Percentiles rank a stretch among this genome's conserved stretches.
phyloP scores from a whole-genome alignment of 2,329 filamentous ascomycete species.

The Hypoxylon sp. region DNA sequence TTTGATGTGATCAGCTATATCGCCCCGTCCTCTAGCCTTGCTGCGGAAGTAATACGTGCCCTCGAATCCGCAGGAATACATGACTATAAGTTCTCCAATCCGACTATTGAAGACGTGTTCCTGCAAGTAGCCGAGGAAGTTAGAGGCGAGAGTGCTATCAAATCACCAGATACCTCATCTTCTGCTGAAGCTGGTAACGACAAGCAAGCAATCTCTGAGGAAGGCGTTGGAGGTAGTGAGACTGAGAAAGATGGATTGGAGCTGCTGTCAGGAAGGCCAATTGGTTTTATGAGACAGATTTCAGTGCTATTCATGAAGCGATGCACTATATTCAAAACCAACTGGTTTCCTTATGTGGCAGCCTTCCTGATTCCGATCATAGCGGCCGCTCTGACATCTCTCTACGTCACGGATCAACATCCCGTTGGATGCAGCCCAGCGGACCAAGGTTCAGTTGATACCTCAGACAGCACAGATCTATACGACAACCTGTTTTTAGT shows the following conservation, averaged over 20 bases:
- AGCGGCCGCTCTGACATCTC: slow-evolving; percentile 82
- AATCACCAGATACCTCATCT: slow-evolving; percentile 16
- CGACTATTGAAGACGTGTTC: slow-evolving; percentile 94
- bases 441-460: slow-evolving; percentile 50
- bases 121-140: slow-evolving; percentile 87
- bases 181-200: slow-evolving; percentile 40
- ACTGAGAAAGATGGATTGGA: slow-evolving; percentile 61
- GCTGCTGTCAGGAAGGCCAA: slow-evolving; percentile 77
- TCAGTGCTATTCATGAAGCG: slow-evolving; percentile 84
- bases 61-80: slow-evolving; percentile 77
- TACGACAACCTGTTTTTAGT: slow-evolving; percentile 58
- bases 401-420: slow-evolving; percentile 73
- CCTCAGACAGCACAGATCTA: slow-evolving; percentile 56
- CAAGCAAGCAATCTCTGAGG: slow-evolving; percentile 47
- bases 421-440: slow-evolving; percentile 54
- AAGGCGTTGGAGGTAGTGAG: slow-evolving; percentile 42
- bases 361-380: slow-evolving; percentile 85
- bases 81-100: slow-evolving; percentile 89
- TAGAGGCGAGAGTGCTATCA: slow-evolving; percentile 62
- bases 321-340: slow-evolving; percentile 81
- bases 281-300: slow-evolving; percentile 79
- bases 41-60: slow-evolving; percentile 77
- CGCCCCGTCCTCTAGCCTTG: slow-evolving; percentile 77
- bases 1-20: slow-evolving; percentile 83
- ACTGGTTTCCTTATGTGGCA: slow-evolving; percentile 81